Evolutionary conservation across 2,329 filamentous ascomycete species (phyloP).

Genomic region (Madurella fahalii): DNA sequence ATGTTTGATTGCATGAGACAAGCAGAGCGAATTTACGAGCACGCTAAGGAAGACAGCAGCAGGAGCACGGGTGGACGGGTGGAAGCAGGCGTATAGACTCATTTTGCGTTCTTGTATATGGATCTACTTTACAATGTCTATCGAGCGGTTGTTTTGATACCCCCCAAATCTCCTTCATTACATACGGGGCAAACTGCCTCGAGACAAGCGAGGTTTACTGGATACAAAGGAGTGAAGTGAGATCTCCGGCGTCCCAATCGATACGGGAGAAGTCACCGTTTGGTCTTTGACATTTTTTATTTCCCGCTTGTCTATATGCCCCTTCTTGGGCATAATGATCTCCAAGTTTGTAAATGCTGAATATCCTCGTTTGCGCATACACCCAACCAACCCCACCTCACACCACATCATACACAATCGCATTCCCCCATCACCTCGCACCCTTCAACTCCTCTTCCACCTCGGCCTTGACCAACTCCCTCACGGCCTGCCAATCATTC

Average conservation of each 20-base stretch:
- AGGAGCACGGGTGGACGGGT: background rate
- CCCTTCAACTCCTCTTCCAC: conserved; percentile 59
- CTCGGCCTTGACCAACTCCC: conserved; percentile 70
- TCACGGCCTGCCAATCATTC: conserved; percentile 69
- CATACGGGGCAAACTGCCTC: too few relatives aligned
- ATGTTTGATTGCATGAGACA: too few relatives aligned
- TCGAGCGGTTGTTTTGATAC: background rate
- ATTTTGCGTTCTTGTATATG: background rate
- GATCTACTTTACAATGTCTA: background rate
- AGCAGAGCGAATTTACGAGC: background rate
- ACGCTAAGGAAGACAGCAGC: background rate
- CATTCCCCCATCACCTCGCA: background rate
- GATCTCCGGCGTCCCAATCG: too few relatives aligned
- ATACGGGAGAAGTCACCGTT: too few relatives aligned
- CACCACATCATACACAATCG: conserved; percentile 2
- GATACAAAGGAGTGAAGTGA: too few relatives aligned
- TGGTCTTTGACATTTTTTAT: too few relatives aligned
- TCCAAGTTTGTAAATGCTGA: background rate
- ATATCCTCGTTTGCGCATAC: background rate
- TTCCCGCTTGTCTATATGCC: background rate
- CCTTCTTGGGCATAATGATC: background rate
- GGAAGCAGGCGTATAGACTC: background rate
- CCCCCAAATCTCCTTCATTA: background rate
- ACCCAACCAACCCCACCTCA: background rate
- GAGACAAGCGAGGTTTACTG: too few relatives aligned